Base-by-base conservation (phyloP, 805 yeast species). In the Brettanomyces sp. region DNA sequence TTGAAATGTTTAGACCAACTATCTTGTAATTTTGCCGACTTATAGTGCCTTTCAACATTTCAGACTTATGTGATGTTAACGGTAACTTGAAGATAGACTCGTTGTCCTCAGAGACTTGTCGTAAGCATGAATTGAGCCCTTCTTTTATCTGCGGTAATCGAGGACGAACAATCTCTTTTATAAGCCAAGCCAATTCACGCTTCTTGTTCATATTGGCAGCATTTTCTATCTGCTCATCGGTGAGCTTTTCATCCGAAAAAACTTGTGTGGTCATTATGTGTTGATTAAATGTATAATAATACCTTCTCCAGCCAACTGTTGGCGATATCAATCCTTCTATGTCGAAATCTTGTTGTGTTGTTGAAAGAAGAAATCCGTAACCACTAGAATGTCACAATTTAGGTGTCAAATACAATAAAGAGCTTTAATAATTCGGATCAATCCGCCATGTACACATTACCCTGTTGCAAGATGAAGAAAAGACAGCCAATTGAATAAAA, bases 31-130 rank as follows among this genome's bases (percentile, higher is more conserved):
- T 80, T 45, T 69, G 72, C 43, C 90, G 60, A 0, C 77, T 74
- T 0, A 82, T 58, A 1, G 78, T 68, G 0, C 91, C 91, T 49
- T 80, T 80, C 13, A 82, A 60, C 3, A 69, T 62, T 47, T 79
- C 83, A 46, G 74, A 72, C 45, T 79, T 74, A 13, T 70, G 65
- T 0, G 80, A 69, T 0, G 80, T 67, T 5, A 83, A 62, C 0
- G 89, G 85, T 43, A 83, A 65, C 47, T 74, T 80, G 44, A 78
- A 70, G 12, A 72, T 63, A 9, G 64, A 64, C 9, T 63, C 56
- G 40, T 69, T 67, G 0, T 63, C 57, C 32, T 62, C 66, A 41
- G 57, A 59, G 2, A 76, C 51, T 48, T 67, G 56, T 3, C 63
- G 64, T 1, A 72, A 51, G 49, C 80, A 75, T 22, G 59, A 55